Conservation (phyloP, 2,329 filamentous ascomycete genomes). For the Colletotrichum horii region DNA sequence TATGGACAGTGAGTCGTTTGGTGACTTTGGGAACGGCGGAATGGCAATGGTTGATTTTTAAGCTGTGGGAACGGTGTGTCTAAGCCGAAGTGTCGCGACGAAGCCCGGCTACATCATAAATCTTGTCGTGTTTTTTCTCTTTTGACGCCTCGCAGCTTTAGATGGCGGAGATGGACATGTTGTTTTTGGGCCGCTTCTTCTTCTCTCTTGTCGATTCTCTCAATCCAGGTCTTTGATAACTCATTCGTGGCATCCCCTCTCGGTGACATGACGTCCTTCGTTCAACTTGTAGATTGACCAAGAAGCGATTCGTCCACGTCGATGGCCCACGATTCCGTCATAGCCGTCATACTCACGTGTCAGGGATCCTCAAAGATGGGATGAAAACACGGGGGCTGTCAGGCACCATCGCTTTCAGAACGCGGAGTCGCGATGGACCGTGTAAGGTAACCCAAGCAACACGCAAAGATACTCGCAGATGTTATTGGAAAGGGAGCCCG, state of each 20-base stretch:
- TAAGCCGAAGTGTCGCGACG: conserved; percentile 41
- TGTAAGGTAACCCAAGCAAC: conserved; percentile 7
- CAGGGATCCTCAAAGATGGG: neutral
- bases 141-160: conserved; percentile 39
- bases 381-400: neutral
- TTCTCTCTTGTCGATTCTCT: conserved; percentile 23
- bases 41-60: conserved; percentile 28
- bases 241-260: neutral
- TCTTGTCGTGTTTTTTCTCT: conserved; percentile 46
- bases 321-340: neutral
- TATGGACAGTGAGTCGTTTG: conserved; percentile 26
- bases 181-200: conserved; percentile 17
- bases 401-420: neutral
- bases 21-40: conserved; percentile 19
- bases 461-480: neutral
- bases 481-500: neutral
- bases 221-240: conserved; percentile 23
- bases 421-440: neutral
- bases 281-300: neutral
- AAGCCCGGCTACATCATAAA: conserved; percentile 50
- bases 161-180: conserved; percentile 38
- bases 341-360: conserved; percentile 5
- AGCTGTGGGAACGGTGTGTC: conserved; percentile 16
- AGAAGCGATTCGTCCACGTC: neutral
- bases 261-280: neutral